Base-by-base conservation (phyloP, 495 filamentous ascomycete species). In the Penicillium roqueforti region DNA sequence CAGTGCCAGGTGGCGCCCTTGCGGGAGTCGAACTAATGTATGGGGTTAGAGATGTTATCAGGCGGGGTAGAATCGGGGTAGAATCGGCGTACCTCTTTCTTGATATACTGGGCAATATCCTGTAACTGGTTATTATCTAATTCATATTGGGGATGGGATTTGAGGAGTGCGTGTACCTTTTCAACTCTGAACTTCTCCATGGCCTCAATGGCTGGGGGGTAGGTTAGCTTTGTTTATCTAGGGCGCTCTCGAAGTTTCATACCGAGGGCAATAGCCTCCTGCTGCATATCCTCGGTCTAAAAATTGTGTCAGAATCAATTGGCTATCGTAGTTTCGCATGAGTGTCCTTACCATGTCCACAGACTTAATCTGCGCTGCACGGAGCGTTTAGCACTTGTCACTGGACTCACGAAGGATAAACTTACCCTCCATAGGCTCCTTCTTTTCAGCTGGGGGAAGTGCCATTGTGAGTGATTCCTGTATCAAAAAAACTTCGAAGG, bases 1-100 rank as follows among this genome's bases (percentile, higher is more conserved):
- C 95, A 97, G 73, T 99, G 93, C 93, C 93, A 96, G 61, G 89
- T 96, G 55, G 90, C 88, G 23, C 92, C 90, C 76, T 92, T 95
- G 63, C 91, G 83, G 53, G 85, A 84, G 68, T 96, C 89, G 61
- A 95, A 93, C 89, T 95, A 62, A 54, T 48, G 37, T 52, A 43
- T 43, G n/a, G 26, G 25, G 46, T 51, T 62, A 73, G 67, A 49
- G 54, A 40, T 13, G 56, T 19, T 51, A 38, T 45, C 20, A 42
- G 47, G 42, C 20, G 45, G 47, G 42, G 36, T n/a, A n/a, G n/a
- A n/a, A n/a, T n/a, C 53, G 38, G 51, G 50, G 54, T 19, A 47
- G 32, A 50, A 28, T 11, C 31, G 8, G 50, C 81, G 56, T 71
- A 96, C 93, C 64, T 92, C 91, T 76, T 89, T 88, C 80, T 97